These are phyloP conservation scores for Plasmodium sp. DNA, from an alignment of 169 alveolate species.

Conservation along the genomic window DNA sequence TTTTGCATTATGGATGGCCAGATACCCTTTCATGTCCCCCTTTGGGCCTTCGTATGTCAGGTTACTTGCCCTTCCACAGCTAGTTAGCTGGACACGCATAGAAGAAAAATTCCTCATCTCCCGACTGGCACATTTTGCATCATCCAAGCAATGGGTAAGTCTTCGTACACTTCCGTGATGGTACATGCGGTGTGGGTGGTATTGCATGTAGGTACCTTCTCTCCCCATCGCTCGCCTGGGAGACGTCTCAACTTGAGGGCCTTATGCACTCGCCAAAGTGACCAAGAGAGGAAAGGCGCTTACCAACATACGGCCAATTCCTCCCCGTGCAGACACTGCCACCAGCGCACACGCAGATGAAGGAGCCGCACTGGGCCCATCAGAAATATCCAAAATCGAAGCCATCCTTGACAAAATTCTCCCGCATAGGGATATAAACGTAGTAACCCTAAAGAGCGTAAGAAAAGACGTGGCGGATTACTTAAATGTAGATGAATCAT, in stretches of 20 bases:
- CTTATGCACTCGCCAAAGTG: background rate
- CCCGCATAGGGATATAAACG: slow-evolving; percentile 43
- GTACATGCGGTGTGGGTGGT: background rate
- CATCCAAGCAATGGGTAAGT: background rate
- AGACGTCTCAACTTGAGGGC: background rate
- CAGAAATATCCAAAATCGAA: slow-evolving; percentile 41
- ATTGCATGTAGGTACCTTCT: background rate
- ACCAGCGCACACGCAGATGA: background rate
- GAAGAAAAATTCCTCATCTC: background rate
- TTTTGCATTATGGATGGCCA: background rate
- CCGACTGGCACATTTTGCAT: background rate
- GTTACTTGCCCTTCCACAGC: background rate
- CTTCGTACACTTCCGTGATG: background rate
- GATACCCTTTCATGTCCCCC: background rate
- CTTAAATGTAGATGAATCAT: slow-evolving; percentile 55
- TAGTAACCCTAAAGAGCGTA: slow-evolving; percentile 62
- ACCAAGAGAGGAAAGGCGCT: background rate
- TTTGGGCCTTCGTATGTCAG: background rate
- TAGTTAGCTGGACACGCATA: background rate
- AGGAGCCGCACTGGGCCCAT: background rate
- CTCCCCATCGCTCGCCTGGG: background rate
- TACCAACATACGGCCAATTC: background rate
- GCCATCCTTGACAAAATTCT: slow-evolving; percentile 52
- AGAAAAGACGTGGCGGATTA: slow-evolving; percentile 70
- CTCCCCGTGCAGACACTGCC: background rate